Evolutionary conservation across 2,329 filamentous ascomycete species (phyloP).

Genomic region (Calonectria naviculata): DNA sequence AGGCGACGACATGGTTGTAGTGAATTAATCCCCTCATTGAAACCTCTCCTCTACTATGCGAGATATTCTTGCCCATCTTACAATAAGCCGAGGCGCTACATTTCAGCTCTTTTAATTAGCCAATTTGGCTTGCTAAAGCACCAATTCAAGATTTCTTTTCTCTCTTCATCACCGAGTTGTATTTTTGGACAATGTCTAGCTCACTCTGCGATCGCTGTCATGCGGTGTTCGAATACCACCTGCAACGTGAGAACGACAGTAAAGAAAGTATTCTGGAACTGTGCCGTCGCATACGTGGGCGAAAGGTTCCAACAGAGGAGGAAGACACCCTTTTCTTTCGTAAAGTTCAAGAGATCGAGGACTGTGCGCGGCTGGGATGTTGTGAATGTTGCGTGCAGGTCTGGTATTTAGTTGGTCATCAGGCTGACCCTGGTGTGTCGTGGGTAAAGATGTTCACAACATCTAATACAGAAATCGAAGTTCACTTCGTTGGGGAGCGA

Average conservation of each 20-base stretch:
- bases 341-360: neutral
- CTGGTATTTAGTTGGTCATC: neutral
- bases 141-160: neutral
- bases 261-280: neutral
- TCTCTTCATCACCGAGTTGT: neutral
- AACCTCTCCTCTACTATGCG: no score
- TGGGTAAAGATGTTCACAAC: neutral
- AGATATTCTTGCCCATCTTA: no score
- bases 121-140: neutral
- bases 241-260: neutral
- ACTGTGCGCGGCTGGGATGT: neutral
- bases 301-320: neutral
- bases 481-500: neutral
- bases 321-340: neutral
- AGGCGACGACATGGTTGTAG: no score
- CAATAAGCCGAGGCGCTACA: no score
- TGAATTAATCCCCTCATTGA: no score
- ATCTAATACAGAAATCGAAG: neutral
- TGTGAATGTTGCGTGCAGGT: neutral
- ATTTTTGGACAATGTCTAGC: neutral
- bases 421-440: neutral
- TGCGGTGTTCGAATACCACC: neutral
- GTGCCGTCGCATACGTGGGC: neutral
- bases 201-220: neutral
- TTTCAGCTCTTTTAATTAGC: no score